Base-by-base conservation (phyloP, 148 eudicot species). In the Amaranthus hypochondriacus region DNA sequence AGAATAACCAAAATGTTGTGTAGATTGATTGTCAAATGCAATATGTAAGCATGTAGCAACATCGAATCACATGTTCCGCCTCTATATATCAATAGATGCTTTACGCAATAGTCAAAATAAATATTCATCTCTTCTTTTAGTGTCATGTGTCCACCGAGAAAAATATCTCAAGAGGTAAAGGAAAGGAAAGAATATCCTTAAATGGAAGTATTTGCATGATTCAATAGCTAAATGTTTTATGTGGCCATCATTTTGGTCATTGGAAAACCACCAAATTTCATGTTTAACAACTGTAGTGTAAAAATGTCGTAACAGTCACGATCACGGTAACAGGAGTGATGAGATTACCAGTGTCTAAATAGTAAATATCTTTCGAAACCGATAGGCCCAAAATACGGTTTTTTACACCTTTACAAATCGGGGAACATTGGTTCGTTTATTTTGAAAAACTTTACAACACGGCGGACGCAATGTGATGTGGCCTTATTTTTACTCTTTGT, bases 111-210 rank as follows among this genome's bases (percentile, higher is more conserved):
- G 50, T 2, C 51, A 62, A 53, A 56, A 28, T 21, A 76, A 21
- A 48, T 54, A 69, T 57, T 71, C 43, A 66, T 73, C 47, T 28
- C 73, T 28, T 72, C 61, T 54, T 51, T 69, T 54, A 66, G 46
- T 51, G 28, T 4, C 56, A 73, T 11, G 52, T 66, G 56, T 48
- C 39, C 71, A 44, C 47, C 53, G 47, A 44, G 68, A n/a, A 60
- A 73, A 52, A 56, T 21, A 73, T 60, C 14, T 18, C 10, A 18
- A 68, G 9, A 11, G 3, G 44, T 15, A 70, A 9, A 3, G 12
- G 42, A 50, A 73, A 14, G 28, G 39, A 28, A 65, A 54, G 67
- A 49, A 62, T 62, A 70, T 70, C 56, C 56, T 18, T 12, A 70
- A 7, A 70, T 70, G 43, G 57, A 64, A 77, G 58, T 53, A 73